A percentile compares a stretch with the other conserved stretches of the same genome.
Conservation (phyloP, 202 grass and related monocot genomes). For the Panicum virgatum region DNA sequence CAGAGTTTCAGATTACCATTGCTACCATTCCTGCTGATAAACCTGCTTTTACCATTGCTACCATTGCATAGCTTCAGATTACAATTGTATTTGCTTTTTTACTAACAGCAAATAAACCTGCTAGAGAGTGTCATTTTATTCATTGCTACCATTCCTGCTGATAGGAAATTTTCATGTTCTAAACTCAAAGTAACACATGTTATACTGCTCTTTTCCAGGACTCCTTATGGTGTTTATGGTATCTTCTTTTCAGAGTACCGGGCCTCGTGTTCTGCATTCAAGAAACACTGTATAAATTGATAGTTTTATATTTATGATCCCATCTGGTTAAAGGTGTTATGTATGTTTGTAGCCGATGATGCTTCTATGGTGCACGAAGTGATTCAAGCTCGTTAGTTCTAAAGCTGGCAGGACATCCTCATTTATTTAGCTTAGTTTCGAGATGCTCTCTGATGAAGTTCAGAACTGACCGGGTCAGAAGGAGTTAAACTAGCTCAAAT, state of each 20-base stretch:
- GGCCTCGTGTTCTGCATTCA: not conserved
- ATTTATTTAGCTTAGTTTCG: no score
- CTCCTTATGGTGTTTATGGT: not conserved
- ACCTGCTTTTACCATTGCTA: no score
- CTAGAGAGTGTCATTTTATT: not conserved
- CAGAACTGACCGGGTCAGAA: no score
- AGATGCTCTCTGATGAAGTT: no score
- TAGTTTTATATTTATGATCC: slow-evolving; percentile 15
- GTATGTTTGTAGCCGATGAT: slow-evolving; percentile 20
- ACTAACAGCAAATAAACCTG: not conserved
- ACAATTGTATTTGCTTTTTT: not conserved
- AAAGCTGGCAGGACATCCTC: no score
- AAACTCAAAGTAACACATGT: slow-evolving; percentile 14
- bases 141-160: not conserved
- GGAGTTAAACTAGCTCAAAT: no score
- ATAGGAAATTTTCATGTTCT: not conserved
- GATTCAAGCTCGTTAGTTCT: not conserved
- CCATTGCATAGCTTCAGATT: no score
- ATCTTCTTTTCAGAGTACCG: not conserved
- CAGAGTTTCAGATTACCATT: no score
- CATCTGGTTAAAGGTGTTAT: slow-evolving; percentile 6
- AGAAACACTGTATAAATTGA: slow-evolving; percentile 40
- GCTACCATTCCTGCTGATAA: no score
- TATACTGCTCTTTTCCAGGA: slow-evolving; percentile 25
- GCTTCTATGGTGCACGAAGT: slow-evolving; percentile 3